Conservation (phyloP, 2,329 filamentous ascomycete species). For the Pseudohalonectria lignicola region DNA sequence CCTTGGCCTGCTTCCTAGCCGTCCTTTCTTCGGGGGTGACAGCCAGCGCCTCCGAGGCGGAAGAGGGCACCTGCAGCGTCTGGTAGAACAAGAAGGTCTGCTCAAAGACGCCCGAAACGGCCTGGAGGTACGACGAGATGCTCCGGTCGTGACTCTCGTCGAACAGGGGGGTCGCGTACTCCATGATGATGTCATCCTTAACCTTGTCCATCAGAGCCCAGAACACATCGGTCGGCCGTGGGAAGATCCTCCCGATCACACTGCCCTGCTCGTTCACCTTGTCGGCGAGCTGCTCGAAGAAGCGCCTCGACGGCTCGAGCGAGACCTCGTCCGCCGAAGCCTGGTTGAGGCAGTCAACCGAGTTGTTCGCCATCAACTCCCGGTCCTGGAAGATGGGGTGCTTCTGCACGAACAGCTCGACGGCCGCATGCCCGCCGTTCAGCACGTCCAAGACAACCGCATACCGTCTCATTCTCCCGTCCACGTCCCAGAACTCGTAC, state of each 20-base stretch:
- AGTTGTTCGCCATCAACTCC: constrained; percentile 53
- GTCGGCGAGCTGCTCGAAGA: constrained; percentile 64
- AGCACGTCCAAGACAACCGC: constrained; percentile 74
- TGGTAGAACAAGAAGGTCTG: constrained; percentile 71
- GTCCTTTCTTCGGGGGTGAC: constrained; percentile 31
- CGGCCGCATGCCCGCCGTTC: constrained; percentile 66
- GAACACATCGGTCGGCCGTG: constrained; percentile 58
- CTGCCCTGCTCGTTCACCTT: constrained; percentile 73
- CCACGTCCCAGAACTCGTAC: constrained; percentile 78
- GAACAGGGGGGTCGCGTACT: constrained; percentile 76
- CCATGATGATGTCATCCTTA: constrained; percentile 72
- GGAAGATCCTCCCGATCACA: constrained; percentile 76
- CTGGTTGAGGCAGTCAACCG: constrained; percentile 71
- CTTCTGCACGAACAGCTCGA: constrained; percentile 82
- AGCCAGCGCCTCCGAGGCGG: too few species aligned
- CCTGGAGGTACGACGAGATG: constrained; percentile 69
- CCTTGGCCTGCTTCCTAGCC: constrained; percentile 38
- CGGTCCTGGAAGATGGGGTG: constrained; percentile 73
- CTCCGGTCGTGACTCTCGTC: constrained; percentile 75
- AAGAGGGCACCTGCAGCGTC: constrained; percentile 57
- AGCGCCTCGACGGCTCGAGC: constrained; percentile 68
- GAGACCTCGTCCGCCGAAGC: constrained; percentile 53
- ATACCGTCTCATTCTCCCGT: constrained; percentile 81
- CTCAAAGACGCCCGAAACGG: constrained; percentile 78
- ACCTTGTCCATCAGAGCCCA: constrained; percentile 73